Evolutionary conservation across 2,329 filamentous ascomycete genomes (phyloP), one percentile per base, ranked within the genome.

Genomic region (Lecanicillium sp.): DNA sequence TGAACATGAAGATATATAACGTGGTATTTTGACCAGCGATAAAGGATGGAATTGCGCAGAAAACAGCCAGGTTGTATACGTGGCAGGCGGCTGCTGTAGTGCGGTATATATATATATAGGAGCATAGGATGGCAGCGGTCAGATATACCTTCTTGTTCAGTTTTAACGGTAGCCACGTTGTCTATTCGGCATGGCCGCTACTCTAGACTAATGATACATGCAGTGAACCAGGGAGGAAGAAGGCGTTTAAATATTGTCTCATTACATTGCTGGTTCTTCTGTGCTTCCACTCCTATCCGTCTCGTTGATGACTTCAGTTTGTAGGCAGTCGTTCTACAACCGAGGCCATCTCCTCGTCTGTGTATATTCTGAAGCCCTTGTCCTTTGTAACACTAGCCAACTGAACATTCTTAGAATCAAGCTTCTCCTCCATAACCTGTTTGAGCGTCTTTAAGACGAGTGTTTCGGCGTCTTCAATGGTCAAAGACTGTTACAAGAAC

Each of bases 401-500:
- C 71, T 98, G 92, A 49, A 98, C 92, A 59, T 98, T 98, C 78
- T 98, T 98, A 48, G 88, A 78, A 61, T 98, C 92, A 44, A 98
- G 75, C 72, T 98, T 98, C 79, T 98, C 92, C 69, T 98, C 92
- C 92, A 98, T 98, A 51, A 98, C 92, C 69, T 98, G 92, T 76
- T 96, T 98, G 62, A 98, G 65, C 28, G 92, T 98, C 78, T 96
- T 96, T 56, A 98, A 72, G 37, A 95, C 89, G 49, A 98, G 70
- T 4, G 89, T 92, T 70, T 98, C 92, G 42, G 92, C 92, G 59
- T 98, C 92, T 41, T 76, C 71, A 46, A 98, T 81, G 30, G 89
- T 95, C 47, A 98, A 75, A 42, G 90, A 96, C 77, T 83, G 47
- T 22, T 11, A 8, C 8, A 9, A 22, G 13, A 33, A 45, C 49